These are phyloP conservation scores for Candolleomyces eurysporus DNA, from an alignment of 768 basidiomycete genomes.

Conservation along the genomic window DNA sequence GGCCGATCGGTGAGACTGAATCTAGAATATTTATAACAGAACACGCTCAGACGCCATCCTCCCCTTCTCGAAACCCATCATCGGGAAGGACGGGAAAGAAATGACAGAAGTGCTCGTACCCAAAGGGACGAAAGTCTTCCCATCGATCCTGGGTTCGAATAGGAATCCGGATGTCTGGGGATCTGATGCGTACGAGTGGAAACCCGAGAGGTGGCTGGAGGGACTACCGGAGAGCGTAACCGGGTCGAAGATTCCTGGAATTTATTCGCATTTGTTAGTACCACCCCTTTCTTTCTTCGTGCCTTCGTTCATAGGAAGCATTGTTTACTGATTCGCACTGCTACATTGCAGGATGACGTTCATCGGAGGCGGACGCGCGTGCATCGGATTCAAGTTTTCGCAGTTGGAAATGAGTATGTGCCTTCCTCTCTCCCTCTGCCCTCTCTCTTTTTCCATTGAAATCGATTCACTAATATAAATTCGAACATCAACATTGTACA, in stretches of 20 bases:
- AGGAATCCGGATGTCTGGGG: conserved; percentile 35
- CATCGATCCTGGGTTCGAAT: conserved; percentile 27
- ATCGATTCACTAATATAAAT: neutral
- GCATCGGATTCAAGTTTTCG: conserved; percentile 51
- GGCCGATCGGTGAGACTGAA: neutral
- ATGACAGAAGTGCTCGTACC: conserved; percentile 23
- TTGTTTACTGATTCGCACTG: neutral
- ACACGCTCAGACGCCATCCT: conserved; percentile 22
- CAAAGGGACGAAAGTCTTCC: conserved; percentile 23
- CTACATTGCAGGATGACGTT: conserved; percentile 38
- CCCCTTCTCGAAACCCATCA: conserved; percentile 29
- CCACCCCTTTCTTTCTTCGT: neutral
- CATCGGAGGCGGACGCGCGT: conserved; percentile 39
- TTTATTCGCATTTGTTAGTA: conserved; percentile 16
- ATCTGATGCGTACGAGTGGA: conserved; percentile 33
- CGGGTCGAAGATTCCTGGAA: conserved; percentile 14
- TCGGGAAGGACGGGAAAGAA: conserved; percentile 23
- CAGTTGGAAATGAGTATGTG: conserved; percentile 49
- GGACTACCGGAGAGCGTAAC: conserved; percentile 31
- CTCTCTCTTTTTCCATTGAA: neutral
- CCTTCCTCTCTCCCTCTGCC: neutral
- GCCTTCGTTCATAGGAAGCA: neutral
- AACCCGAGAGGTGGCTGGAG: conserved; percentile 37
- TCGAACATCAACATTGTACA: conserved; percentile 4
- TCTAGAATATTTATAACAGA: conserved; percentile 4